A percentile compares a stretch with the other conserved stretches of the same genome.
Conservation (phyloP, 345 rosid species). For the Eucalyptus albens region DNA sequence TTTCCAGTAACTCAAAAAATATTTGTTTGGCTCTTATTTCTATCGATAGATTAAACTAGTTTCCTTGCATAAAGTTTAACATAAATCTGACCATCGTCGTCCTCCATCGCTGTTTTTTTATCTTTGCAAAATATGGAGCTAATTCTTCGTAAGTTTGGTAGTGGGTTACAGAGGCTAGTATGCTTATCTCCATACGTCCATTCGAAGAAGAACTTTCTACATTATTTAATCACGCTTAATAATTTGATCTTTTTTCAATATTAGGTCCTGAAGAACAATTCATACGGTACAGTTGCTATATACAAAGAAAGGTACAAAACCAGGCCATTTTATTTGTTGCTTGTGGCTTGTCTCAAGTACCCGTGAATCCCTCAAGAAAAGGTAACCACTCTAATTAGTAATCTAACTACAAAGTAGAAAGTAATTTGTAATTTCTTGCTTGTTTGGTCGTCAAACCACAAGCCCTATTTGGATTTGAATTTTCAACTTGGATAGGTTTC, state of each 20-base stretch:
- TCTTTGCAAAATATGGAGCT: slow-evolving; percentile 22
- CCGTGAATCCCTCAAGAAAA: background rate
- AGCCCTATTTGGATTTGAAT: background rate
- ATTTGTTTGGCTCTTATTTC: too few relatives aligned
- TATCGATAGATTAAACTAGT: too few relatives aligned
- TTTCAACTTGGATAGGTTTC: background rate
- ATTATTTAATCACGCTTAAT: background rate
- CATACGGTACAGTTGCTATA: background rate
- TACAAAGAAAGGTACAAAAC: background rate
- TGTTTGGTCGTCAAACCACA: background rate
- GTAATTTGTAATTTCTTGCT: background rate
- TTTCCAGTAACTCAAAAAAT: too few relatives aligned
- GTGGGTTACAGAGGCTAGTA: slow-evolving; percentile 8
- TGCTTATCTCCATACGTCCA: background rate
- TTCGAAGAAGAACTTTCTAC: background rate
- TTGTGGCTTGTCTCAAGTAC: background rate
- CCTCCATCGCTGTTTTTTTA: too few relatives aligned
- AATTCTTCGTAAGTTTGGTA: slow-evolving; percentile 18
- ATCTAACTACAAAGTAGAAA: background rate
- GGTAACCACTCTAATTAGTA: background rate
- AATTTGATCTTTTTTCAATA: background rate
- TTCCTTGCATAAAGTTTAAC: too few relatives aligned
- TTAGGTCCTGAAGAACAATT: background rate
- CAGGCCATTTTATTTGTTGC: background rate
- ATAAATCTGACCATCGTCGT: too few relatives aligned